phyloP scores from a whole-genome alignment of 2,329 filamentous ascomycete genomes.

The Aspergillus sp. region DNA sequence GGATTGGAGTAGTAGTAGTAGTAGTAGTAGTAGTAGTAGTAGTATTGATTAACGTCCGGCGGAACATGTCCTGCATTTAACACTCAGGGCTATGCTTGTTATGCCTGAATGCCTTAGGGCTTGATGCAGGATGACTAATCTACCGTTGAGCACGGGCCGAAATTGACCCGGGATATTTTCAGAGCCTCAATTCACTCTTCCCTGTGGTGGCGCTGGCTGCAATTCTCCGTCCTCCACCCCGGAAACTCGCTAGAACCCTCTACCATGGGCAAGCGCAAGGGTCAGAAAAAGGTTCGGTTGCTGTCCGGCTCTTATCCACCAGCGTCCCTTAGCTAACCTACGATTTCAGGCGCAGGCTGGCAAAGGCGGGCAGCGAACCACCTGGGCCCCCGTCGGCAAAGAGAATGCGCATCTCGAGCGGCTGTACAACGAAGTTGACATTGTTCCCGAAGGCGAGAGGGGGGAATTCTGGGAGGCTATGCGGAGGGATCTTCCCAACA shows the following conservation, averaged over 20 bases:
- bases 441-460: constrained; percentile 69
- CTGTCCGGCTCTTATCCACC: not conserved
- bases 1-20: too few relatives aligned
- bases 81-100: too few relatives aligned
- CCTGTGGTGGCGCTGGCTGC: not conserved
- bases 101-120: too few relatives aligned
- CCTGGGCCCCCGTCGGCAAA: constrained; percentile 59
- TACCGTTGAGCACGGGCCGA: not conserved
- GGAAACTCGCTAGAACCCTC: not conserved
- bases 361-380: constrained; percentile 33
- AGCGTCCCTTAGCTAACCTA: constrained; percentile 5
- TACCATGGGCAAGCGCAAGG: constrained; percentile 20
- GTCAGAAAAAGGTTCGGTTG: constrained; percentile 14
- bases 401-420: constrained; percentile 74
- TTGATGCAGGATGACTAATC: not conserved
- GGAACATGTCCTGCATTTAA: too few relatives aligned
- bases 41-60: too few relatives aligned
- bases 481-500: constrained; percentile 82
- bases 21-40: too few relatives aligned
- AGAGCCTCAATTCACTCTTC: constrained; percentile 1
- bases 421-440: constrained; percentile 72
- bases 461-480: constrained; percentile 76
- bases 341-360: constrained; percentile 25
- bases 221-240: not conserved
- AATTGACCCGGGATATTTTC: constrained; percentile 1